Evolutionary conservation across 805 yeast genomes (phyloP), one percentile per base, ranked within the genome.

Genomic region (Yarrowia porcina): DNA sequence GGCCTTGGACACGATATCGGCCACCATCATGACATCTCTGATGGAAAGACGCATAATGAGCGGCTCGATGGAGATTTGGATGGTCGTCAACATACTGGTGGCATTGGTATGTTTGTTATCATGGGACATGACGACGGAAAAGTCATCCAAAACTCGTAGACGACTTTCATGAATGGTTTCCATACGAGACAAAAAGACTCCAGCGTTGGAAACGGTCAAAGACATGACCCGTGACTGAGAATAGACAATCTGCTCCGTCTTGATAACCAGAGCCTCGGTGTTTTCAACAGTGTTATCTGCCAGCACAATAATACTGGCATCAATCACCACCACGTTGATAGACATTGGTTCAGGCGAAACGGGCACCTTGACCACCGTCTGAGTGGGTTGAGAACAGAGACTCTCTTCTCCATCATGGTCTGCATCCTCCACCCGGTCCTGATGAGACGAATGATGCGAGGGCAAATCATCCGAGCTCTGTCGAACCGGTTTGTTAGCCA

Each of bases 261-360:
- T 89, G 76, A 94, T 87, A 1, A 93, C 97, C 65, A 93, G 82
- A 0, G 98, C 98, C 69, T 92, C 96, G 0, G 96, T 83, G 65
- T 85, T 80, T 2, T 74, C 71, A 8, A 80, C 77, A 0, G 86
- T 80, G 0, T 97, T 89, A 71, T 93, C 89, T 0, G 97, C 96
- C 44, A 94, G 74, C 30, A 94, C 74, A 18, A 90, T 83, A 18
- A 93, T 78, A 0, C 96, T 89, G 0, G 93, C 85, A 63, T 90
- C 87, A 6, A 85, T 84, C 41, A 94, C 74, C 69, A 89, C 90
- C 36, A 93, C 70, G 1, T 89, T 67, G 62, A 69, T 68, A 12
- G 66, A 63, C 42, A 74, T 44, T 35, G 59, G 59, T 10, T 52
- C 59, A 11, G 42, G 68, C 32, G 69, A 35, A 0, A 67, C 41